phyloP scores from a whole-genome alignment of 2,329 filamentous ascomycete species.

The Madurella fahalii region DNA sequence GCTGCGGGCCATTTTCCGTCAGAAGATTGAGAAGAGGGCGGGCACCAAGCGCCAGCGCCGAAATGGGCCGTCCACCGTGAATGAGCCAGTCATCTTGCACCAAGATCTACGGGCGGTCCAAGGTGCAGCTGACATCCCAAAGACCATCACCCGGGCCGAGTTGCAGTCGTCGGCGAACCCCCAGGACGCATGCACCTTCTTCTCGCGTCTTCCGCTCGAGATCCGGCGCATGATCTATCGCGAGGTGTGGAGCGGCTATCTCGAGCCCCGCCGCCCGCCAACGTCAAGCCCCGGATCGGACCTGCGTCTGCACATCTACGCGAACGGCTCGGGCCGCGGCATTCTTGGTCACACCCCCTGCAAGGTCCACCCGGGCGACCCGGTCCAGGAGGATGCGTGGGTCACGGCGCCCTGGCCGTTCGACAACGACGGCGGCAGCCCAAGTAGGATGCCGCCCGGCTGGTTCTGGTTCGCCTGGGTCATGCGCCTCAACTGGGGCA shows the following conservation, averaged over 20 bases:
- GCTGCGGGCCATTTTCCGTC: neutral
- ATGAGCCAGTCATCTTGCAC: neutral
- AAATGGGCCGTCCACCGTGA: neutral
- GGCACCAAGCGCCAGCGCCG: no score
- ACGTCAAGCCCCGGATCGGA: slow-evolving; percentile 2
- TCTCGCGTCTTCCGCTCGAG: slow-evolving; percentile 17
- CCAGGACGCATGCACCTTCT: slow-evolving; percentile 8
- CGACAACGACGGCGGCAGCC: neutral
- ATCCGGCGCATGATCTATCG: slow-evolving; percentile 18
- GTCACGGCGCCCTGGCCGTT: slow-evolving; percentile 12
- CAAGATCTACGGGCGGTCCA: neutral
- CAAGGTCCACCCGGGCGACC: slow-evolving; percentile 1
- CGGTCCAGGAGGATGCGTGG: neutral
- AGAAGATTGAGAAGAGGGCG: neutral
- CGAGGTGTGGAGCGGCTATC: slow-evolving; percentile 16
- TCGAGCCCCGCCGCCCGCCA: slow-evolving; percentile 1
- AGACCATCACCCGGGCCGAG: slow-evolving; percentile 4
- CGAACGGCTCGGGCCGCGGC: neutral
- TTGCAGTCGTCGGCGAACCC: neutral
- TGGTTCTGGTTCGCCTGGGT: slow-evolving; percentile 27
- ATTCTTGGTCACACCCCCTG: slow-evolving; percentile 9
- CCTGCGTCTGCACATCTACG: slow-evolving; percentile 21
- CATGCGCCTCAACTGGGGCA: slow-evolving; percentile 23
- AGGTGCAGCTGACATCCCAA: neutral
- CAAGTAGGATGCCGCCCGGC: neutral